Evolutionary conservation across 1,284 basidiomycete genomes (phyloP).

Genomic region (Rhodofomes roseus): DNA sequence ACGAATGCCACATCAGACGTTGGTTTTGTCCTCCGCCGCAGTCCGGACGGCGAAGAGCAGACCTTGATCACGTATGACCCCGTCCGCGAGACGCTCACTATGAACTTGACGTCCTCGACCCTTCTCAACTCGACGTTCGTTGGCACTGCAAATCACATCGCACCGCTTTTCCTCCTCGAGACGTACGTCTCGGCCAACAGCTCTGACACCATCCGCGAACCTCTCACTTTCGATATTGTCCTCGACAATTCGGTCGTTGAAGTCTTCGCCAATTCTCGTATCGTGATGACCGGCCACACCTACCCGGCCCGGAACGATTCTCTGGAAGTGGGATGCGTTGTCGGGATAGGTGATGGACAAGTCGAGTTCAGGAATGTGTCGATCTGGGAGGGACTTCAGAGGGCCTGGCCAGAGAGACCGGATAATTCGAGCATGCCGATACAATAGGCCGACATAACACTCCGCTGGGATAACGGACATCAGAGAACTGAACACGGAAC

Average conservation of each 20-base stretch:
- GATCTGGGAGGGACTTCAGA: background rate
- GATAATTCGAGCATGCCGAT: background rate
- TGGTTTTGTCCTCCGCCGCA: background rate
- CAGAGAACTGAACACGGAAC: background rate
- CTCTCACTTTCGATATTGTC: background rate
- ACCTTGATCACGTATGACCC: background rate
- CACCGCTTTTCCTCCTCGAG: background rate
- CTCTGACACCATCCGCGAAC: background rate
- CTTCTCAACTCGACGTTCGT: background rate
- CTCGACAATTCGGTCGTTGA: background rate
- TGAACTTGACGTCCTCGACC: background rate
- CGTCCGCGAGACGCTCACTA: background rate
- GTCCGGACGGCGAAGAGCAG: background rate
- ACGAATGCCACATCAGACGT: background rate
- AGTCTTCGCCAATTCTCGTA: background rate
- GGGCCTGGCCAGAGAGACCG: background rate
- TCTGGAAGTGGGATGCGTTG: background rate
- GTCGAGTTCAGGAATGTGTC: background rate
- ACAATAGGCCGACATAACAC: too few relatives aligned
- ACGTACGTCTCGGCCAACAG: background rate
- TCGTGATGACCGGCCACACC: background rate
- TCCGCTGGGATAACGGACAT: too few relatives aligned
- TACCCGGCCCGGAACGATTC: background rate
- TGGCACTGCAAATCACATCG: background rate
- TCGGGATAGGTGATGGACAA: background rate